Base-by-base conservation (phyloP, 2,329 filamentous ascomycete species). In the Fusarium chlamydosporum region DNA sequence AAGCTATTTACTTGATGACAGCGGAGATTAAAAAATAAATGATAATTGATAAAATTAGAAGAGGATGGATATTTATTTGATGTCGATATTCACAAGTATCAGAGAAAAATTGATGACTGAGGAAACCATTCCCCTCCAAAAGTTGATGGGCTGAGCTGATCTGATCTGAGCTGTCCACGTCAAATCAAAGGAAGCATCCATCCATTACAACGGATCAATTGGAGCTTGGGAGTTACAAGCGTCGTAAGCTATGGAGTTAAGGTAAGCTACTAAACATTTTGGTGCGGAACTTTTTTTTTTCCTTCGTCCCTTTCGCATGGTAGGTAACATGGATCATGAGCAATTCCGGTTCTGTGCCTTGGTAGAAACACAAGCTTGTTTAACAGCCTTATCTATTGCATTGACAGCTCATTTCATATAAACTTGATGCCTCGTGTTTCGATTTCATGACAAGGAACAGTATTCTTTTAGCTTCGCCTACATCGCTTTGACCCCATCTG, bases 241-340 rank as follows among this genome's bases (percentile, higher is more conserved):
- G 52, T 55, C 52, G 52, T 55, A 55, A 55, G 52, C 52, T 55
- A 53, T 53, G 50, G 50, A 45, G 50, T 53, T 51, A 51, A 51
- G 7, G 47, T 47, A 47, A 55, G 40, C 31, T 48, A 46, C 47
- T 50, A 50, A 50, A 50, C 23, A 26, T 18, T 33, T 51, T 56
- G 33, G 52, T 43, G 20, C 33, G 42, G 42, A 55, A 55, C 52
- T 37, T 38, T 50, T 50, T 50, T 27, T 50, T 12, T 13, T n/a
- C n/a, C 10, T 23, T 23, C 23, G 23, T 40, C 18, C 8, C 6
- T 15, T 42, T 9, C 27, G 16, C 12, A 31, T 37, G 13, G 16
- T 6, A 23, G 31, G 27, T 55, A 55, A 27, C 47, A 20, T 38
- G 34, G 47, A 23, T 6, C 23, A 6, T 23, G 23, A 23, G 18